These are phyloP conservation scores for Astragalus glycyphyllos DNA, from an alignment of 306 rosid genomes.

Conservation along the genomic window DNA sequence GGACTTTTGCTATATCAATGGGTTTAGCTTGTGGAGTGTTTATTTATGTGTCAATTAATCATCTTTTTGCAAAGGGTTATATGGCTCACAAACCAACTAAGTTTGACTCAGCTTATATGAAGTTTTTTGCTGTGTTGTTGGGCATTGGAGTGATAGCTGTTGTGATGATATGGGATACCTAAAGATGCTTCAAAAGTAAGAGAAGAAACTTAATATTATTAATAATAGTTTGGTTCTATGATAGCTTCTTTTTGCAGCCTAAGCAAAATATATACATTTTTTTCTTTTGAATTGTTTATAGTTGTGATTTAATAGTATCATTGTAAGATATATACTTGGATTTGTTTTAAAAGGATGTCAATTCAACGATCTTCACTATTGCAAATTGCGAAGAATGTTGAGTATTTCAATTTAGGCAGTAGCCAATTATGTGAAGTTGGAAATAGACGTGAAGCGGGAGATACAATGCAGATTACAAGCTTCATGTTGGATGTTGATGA, in stretches of 20 bases:
- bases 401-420: too few species aligned
- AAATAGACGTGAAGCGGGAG: too few species aligned
- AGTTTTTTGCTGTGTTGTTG: slow-evolving; percentile 64
- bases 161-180: slow-evolving; percentile 90
- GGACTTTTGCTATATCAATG: slow-evolving; percentile 82
- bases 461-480: too few species aligned
- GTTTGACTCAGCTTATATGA: slow-evolving; percentile 54
- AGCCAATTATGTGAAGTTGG: too few species aligned
- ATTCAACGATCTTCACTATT: slow-evolving; percentile 12
- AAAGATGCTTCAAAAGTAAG: slow-evolving; percentile 35
- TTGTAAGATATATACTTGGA: not conserved
- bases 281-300: slow-evolving; percentile 3
- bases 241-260: slow-evolving; percentile 17
- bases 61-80: slow-evolving; percentile 72
- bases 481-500: too few species aligned
- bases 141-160: slow-evolving; percentile 77
- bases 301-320: slow-evolving; percentile 9
- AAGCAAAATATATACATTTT: not conserved
- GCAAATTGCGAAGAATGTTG: too few species aligned
- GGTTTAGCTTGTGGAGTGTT: slow-evolving; percentile 86
- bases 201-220: not conserved
- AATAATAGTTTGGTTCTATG: slow-evolving; percentile 5
- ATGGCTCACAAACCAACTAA: slow-evolving; percentile 45
- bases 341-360: slow-evolving; percentile 11
- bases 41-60: slow-evolving; percentile 77